Conservation (phyloP, 345 rosid genomes). For the Abelmoschus esculentus region DNA sequence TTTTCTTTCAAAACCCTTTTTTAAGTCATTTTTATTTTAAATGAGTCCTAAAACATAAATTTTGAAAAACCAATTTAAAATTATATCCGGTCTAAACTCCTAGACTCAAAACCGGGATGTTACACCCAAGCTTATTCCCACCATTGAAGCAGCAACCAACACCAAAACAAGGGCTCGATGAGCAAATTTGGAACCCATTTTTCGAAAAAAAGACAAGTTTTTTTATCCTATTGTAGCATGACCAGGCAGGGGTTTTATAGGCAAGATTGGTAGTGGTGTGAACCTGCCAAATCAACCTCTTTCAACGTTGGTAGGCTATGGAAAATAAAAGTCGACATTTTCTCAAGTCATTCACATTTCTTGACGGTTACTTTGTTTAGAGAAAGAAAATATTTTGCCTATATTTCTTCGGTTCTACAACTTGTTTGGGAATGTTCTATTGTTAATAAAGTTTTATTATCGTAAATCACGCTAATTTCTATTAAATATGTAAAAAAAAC, state of each 20-base stretch:
- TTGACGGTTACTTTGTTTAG: background rate
- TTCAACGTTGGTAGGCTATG: background rate
- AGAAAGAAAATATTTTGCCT: too few species aligned
- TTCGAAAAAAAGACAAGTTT: background rate
- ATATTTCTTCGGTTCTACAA: too few species aligned
- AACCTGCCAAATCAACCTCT: background rate
- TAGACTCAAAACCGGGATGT: too few species aligned
- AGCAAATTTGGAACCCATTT: background rate
- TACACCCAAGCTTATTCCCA: constrained; percentile 7
- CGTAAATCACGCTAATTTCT: too few species aligned
- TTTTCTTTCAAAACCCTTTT: too few species aligned
- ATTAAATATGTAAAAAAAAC: too few species aligned
- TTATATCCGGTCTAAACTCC: too few species aligned
- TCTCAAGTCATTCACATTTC: background rate
- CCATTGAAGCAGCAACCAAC: background rate
- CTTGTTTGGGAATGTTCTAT: too few species aligned
- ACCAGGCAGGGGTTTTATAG: background rate
- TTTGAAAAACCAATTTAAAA: too few species aligned
- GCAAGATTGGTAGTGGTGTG: background rate
- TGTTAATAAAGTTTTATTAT: too few species aligned
- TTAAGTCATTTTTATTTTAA: too few species aligned
- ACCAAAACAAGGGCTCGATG: background rate
- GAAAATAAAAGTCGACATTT: background rate
- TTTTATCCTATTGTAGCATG: background rate
- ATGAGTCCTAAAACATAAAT: too few species aligned